Percentiles rank a stretch among this genome's conserved stretches.
phyloP scores from a whole-genome alignment of 805 yeast species.

The Spathaspora sp. region DNA sequence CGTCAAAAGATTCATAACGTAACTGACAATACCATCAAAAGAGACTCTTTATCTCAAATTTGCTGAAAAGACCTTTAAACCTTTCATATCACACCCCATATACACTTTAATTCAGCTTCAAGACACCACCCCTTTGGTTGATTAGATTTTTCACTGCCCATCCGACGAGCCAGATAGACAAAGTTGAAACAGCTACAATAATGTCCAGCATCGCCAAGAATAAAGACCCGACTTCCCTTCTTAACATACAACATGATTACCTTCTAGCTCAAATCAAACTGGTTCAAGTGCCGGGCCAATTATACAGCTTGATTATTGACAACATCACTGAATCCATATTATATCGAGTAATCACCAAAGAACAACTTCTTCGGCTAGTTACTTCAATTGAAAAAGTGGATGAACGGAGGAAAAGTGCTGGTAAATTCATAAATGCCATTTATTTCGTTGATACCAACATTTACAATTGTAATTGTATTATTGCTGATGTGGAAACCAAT shows the following conservation, averaged over 20 bases:
- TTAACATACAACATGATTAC: conserved; percentile 27
- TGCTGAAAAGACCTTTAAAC: too few relatives aligned
- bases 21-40: too few relatives aligned
- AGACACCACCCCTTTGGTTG: too few relatives aligned
- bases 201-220: background rate
- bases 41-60: too few relatives aligned
- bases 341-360: conserved; percentile 44
- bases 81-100: too few relatives aligned
- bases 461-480: conserved; percentile 70
- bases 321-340: conserved; percentile 48
- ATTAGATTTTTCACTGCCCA: too few relatives aligned
- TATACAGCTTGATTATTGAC: conserved; percentile 51
- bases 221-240: conserved; percentile 24
- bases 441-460: conserved; percentile 71
- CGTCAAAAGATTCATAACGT: too few relatives aligned
- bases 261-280: conserved; percentile 24
- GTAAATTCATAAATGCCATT: conserved; percentile 69
- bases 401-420: conserved; percentile 49
- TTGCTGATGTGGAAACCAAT: conserved; percentile 69
- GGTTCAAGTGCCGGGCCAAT: conserved; percentile 25
- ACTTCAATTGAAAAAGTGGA: conserved; percentile 67
- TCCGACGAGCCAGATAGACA: too few relatives aligned
- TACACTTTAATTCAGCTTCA: too few relatives aligned
- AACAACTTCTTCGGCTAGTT: conserved; percentile 49
- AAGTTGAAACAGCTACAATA: too few relatives aligned